Evolutionary conservation across 2,329 filamentous ascomycete species (phyloP).

Genomic region (Penicillium sp.): DNA sequence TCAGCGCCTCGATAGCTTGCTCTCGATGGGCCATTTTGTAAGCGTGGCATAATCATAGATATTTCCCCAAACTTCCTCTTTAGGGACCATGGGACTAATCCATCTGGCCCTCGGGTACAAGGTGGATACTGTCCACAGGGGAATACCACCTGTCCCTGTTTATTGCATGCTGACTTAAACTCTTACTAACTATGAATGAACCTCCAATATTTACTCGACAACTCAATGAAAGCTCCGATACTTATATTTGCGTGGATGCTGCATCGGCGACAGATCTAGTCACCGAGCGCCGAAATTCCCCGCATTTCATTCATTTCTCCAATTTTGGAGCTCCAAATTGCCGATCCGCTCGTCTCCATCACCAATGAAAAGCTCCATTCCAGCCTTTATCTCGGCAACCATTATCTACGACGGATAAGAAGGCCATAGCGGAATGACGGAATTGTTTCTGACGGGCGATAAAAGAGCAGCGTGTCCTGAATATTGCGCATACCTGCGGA

Average conservation of each 20-base stretch:
- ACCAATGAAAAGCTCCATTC: conserved; percentile 12
- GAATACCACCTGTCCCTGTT: no score
- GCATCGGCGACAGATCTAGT: background rate
- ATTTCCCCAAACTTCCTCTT: no score
- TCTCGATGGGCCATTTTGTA: background rate
- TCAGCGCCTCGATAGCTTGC: background rate
- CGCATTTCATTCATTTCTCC: background rate
- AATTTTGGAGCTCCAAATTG: conserved; percentile 4
- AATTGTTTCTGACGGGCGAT: conserved; percentile 6
- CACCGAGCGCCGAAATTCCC: background rate
- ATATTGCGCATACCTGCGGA: background rate
- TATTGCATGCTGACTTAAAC: no score
- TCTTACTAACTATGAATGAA: no score
- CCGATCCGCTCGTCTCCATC: conserved; percentile 16
- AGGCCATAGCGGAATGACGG: conserved; percentile 1
- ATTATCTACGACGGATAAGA: conserved; percentile 2
- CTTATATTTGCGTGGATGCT: background rate
- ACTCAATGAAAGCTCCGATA: background rate
- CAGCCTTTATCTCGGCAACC: conserved; percentile 16
- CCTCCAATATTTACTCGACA: background rate
- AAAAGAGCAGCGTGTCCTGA: background rate
- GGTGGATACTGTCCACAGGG: background rate
- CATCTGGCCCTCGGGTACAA: background rate
- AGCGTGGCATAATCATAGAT: background rate
- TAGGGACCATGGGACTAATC: no score